These are phyloP conservation scores for Amanita molliuscula DNA, from an alignment of 768 basidiomycete species.

Conservation along the genomic window DNA sequence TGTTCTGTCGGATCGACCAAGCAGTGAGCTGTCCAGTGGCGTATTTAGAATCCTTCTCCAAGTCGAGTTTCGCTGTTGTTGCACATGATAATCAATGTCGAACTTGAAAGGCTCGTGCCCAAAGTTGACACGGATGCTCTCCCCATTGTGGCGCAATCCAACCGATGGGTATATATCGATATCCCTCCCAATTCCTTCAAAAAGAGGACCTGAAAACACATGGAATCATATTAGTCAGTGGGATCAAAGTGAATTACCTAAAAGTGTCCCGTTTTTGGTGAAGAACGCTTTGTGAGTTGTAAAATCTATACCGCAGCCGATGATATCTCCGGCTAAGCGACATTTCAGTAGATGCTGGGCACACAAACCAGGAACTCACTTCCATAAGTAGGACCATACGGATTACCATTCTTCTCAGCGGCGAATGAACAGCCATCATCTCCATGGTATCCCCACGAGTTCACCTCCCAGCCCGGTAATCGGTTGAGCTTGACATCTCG, in stretches of 20 bases:
- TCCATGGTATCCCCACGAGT: constrained; percentile 91
- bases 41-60: constrained; percentile 62
- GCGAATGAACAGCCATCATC: constrained; percentile 78
- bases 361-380: constrained; percentile 35
- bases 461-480: constrained; percentile 78
- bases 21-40: constrained; percentile 32
- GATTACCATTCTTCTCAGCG: constrained; percentile 57
- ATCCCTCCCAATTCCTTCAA: constrained; percentile 60
- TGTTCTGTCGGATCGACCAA: constrained; percentile 14
- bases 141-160: constrained; percentile 72
- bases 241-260: constrained; percentile 32
- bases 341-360: background rate
- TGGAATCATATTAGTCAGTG: constrained; percentile 5
- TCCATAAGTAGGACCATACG: constrained; percentile 74
- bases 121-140: constrained; percentile 81
- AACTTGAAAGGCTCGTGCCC: constrained; percentile 78
- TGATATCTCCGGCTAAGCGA: constrained; percentile 62
- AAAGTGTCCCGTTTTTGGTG: constrained; percentile 74
- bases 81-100: constrained; percentile 84
- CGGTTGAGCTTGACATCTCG: constrained; percentile 57
- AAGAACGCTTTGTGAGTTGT: constrained; percentile 73
- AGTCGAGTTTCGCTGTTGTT: constrained; percentile 50
- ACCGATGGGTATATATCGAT: constrained; percentile 77
- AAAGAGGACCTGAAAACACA: constrained; percentile 43
- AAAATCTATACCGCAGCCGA: constrained; percentile 93